Evolutionary conservation across 305 asterid species (phyloP).

Genomic region (Euphrasia arctica): DNA sequence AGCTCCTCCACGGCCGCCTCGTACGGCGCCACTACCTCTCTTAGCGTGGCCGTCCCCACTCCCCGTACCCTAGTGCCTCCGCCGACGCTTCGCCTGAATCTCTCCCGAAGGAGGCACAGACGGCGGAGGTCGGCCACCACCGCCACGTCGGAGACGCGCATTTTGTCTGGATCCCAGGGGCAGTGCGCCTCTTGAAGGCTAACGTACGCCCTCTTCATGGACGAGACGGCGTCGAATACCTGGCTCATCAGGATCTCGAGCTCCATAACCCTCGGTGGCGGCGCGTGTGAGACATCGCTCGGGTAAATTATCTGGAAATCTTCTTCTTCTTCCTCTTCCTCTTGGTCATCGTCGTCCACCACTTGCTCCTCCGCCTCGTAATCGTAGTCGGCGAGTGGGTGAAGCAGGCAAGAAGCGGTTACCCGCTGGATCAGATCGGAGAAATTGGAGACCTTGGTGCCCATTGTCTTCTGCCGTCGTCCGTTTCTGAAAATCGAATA

Average conservation of each 20-base stretch:
- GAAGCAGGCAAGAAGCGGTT: slow-evolving; percentile 88
- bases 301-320: slow-evolving; percentile 22
- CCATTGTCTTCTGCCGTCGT: slow-evolving; percentile 50
- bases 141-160: slow-evolving; percentile 84
- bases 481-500: slow-evolving; percentile 27
- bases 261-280: slow-evolving; percentile 43
- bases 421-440: slow-evolving; percentile 96
- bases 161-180: slow-evolving; percentile 88
- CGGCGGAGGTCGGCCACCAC: slow-evolving; percentile 85
- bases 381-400: slow-evolving; percentile 50
- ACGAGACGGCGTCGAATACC: slow-evolving; percentile 84
- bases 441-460: slow-evolving; percentile 69
- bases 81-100: slow-evolving; percentile 54
- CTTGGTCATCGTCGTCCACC: slow-evolving; percentile 1
- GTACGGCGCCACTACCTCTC: slow-evolving; percentile 96
- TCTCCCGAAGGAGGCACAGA: slow-evolving; percentile 71
- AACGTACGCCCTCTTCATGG: slow-evolving; percentile 83
- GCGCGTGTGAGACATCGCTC: slow-evolving; percentile 21
- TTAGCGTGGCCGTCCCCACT: slow-evolving; percentile 61
- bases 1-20: slow-evolving; percentile 83
- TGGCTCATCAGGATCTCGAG: slow-evolving; percentile 71
- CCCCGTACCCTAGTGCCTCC: slow-evolving; percentile 37
- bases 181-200: slow-evolving; percentile 84
- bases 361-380: slow-evolving; percentile 20
- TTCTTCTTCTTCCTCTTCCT: slow-evolving; percentile 21